phyloP scores from a whole-genome alignment of 176 grass and related monocot genomes.

The Zoysia pacifica region DNA sequence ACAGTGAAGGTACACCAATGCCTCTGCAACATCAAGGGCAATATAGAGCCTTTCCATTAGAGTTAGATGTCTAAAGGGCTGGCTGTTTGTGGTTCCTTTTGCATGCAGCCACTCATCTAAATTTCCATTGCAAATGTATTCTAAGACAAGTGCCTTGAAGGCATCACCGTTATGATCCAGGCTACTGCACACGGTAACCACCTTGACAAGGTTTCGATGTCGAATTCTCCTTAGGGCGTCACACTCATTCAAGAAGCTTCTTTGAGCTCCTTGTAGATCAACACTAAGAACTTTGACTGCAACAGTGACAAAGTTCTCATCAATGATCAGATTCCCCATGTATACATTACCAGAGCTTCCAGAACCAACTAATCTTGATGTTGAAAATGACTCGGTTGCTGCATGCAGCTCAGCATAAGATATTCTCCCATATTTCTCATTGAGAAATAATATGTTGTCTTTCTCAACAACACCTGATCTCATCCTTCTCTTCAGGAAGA shows the following conservation, averaged over 20 bases:
- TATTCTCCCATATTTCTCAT: constrained; percentile 11
- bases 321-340: neutral
- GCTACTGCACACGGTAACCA: constrained; percentile 35
- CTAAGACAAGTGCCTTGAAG: constrained; percentile 42
- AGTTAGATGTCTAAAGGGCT: neutral
- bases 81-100: neutral
- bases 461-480: neutral
- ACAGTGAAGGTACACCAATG: constrained; percentile 36
- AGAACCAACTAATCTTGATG: constrained; percentile 35
- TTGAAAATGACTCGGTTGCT: constrained; percentile 39
- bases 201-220: constrained; percentile 35
- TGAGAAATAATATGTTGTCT: neutral
- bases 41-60: constrained; percentile 22
- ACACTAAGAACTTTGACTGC: constrained; percentile 41
- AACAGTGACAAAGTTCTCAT: neutral
- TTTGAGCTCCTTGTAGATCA: constrained; percentile 11
- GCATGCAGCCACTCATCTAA: constrained; percentile 37
- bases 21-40: constrained; percentile 37
- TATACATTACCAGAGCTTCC: constrained; percentile 42
- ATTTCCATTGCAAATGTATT: constrained; percentile 40
- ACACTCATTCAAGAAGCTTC: constrained; percentile 38
- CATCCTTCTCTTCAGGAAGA: constrained; percentile 6
- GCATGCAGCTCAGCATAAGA: constrained; percentile 28
- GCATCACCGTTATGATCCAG: constrained; percentile 22
- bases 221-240: constrained; percentile 35